phyloP scores from a whole-genome alignment of 495 filamentous ascomycete species.

The Ramalina peruviana region DNA sequence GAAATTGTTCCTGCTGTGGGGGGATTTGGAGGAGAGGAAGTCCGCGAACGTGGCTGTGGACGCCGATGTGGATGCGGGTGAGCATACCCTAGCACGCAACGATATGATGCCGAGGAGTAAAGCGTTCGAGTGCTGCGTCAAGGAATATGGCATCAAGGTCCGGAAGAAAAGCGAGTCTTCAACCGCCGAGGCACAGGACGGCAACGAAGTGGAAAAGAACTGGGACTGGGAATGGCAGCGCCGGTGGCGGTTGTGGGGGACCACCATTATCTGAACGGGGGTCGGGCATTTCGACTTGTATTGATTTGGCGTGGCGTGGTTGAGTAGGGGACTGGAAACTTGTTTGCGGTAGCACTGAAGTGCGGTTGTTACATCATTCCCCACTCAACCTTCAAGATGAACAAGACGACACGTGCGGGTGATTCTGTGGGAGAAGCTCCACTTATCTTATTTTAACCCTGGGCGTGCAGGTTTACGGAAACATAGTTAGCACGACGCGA shows the following conservation, averaged over 20 bases:
- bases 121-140: conserved; percentile 27
- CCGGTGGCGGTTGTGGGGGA: background rate
- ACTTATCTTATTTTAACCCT: no score
- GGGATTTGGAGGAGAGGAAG: conserved; percentile 64
- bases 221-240: conserved; percentile 16
- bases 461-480: no score
- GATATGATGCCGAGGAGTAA: background rate
- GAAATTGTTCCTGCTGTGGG: conserved; percentile 73
- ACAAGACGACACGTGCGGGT: no score
- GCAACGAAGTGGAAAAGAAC: conserved; percentile 7
- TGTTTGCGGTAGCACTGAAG: conserved; percentile 19
- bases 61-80: conserved; percentile 1
- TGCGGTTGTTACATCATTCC: no score
- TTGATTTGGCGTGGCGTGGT: conserved; percentile 3
- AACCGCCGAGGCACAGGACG: background rate
- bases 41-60: background rate
- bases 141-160: conserved; percentile 37
- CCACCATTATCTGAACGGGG: background rate
- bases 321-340: conserved; percentile 36
- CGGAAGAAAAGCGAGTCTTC: background rate
- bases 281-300: background rate
- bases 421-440: no score
- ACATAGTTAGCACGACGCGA: no score
- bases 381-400: no score
- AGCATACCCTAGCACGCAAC: background rate